Percentiles rank a stretch among this genome's conserved stretches.
These are phyloP conservation scores for Elsinoe perseae DNA, from an alignment of 2,329 filamentous ascomycete genomes.

Conservation along the genomic window DNA sequence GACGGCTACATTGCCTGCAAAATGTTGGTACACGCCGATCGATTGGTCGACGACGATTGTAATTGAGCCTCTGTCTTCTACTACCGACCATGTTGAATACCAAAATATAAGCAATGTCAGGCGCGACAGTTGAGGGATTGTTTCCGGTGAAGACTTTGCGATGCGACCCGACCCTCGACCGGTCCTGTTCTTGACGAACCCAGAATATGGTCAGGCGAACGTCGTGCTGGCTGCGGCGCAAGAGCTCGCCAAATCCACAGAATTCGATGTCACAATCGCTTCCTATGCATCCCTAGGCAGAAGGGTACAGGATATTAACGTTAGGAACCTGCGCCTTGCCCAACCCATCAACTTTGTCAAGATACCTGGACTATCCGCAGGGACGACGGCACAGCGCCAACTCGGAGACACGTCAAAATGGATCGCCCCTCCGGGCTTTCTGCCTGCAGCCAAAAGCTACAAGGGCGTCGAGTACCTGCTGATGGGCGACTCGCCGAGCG, in stretches of 20 bases:
- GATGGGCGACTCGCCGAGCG: conserved; percentile 1
- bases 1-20: not conserved
- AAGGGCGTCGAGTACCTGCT: conserved; percentile 1
- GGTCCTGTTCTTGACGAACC: conserved; percentile 6
- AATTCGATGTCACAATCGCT: not conserved
- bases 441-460: not conserved
- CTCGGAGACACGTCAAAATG: conserved; percentile 6
- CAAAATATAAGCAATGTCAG: not conserved
- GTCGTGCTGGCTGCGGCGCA: not conserved
- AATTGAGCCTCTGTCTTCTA: not conserved
- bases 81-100: not conserved
- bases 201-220: conserved; percentile 6
- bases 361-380: conserved; percentile 2
- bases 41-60: not conserved
- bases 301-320: not conserved
- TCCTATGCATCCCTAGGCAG: not conserved
- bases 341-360: not conserved
- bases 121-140: not conserved
- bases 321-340: not conserved
- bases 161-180: not conserved
- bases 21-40: not conserved
- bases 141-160: not conserved
- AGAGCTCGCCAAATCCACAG: not conserved
- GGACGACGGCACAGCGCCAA: not conserved
- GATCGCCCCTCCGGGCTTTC: not conserved